phyloP scores from a whole-genome alignment of 139 green algal genomes.

The Chlorella sorokiniana region DNA sequence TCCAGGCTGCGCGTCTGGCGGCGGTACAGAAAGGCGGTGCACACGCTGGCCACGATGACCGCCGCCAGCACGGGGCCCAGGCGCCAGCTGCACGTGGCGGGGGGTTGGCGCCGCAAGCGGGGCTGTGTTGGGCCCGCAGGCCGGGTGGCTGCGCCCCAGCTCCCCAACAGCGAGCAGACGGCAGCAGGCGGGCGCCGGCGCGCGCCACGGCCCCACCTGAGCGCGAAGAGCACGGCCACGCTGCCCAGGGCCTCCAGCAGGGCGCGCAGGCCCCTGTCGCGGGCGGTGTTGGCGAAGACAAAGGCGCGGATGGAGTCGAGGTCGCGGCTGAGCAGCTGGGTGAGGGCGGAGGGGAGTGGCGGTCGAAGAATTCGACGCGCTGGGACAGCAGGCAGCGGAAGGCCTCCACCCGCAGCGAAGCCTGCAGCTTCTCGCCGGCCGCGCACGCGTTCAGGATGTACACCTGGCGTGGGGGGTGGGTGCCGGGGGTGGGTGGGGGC shows the following conservation, averaged over 20 bases:
- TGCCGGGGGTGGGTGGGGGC: neutral
- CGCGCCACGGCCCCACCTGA: constrained; percentile 41
- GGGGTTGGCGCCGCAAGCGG: neutral
- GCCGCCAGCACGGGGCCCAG: constrained; percentile 78
- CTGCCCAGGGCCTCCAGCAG: constrained; percentile 75
- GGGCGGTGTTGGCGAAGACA: constrained; percentile 79
- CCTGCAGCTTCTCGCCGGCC: constrained; percentile 73
- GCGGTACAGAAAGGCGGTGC: constrained; percentile 78
- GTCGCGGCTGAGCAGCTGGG: constrained; percentile 76
- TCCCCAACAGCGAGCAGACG: too few relatives aligned
- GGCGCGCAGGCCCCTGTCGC: constrained; percentile 78
- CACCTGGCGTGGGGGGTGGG: constrained; percentile 51
- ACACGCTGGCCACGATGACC: constrained; percentile 78
- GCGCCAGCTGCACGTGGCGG: constrained; percentile 48
- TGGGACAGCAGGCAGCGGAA: constrained; percentile 86
- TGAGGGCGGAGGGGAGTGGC: constrained; percentile 69
- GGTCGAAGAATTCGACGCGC: constrained; percentile 69
- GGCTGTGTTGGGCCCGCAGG: neutral
- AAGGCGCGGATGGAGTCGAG: constrained; percentile 82
- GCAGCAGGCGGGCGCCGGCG: neutral
- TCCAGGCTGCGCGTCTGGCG: constrained; percentile 66
- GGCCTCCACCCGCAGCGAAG: constrained; percentile 68
- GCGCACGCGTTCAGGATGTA: constrained; percentile 81
- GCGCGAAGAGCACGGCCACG: constrained; percentile 59
- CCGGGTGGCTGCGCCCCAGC: too few relatives aligned